phyloP scores from a whole-genome alignment of 1,139 yeast species.

The Candida sanyaensis region DNA sequence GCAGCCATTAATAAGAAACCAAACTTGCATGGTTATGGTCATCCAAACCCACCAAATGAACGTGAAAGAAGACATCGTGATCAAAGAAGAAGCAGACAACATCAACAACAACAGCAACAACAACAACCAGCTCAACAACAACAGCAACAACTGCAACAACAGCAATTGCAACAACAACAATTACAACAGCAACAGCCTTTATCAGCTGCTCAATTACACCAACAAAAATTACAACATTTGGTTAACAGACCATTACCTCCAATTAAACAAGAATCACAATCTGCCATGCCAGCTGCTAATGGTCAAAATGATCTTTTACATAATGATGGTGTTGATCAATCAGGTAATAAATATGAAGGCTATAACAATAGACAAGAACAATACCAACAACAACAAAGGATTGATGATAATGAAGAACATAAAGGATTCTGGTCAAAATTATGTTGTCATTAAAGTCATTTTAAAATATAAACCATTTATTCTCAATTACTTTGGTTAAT shows the following conservation, averaged over 20 bases:
- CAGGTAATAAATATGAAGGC: conserved; percentile 15
- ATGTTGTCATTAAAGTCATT: conserved; percentile 38
- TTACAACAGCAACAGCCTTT: conserved; percentile 25
- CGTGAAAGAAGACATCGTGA: conserved; percentile 54
- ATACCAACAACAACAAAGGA: conserved; percentile 41
- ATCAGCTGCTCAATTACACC: conserved; percentile 48
- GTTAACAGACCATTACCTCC: conserved; percentile 55
- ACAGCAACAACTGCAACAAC: conserved; percentile 21
- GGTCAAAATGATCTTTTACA: conserved; percentile 14
- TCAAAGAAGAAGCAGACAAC: conserved; percentile 42
- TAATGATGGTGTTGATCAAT: conserved; percentile 11
- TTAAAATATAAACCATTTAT: not conserved
- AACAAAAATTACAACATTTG: conserved; percentile 52
- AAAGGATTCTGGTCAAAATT: conserved; percentile 49
- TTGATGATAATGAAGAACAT: conserved; percentile 34
- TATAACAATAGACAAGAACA: conserved; percentile 27
- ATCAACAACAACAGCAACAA: conserved; percentile 29
- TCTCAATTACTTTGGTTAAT: not conserved
- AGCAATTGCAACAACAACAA: conserved; percentile 10
- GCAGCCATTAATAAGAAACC: conserved; percentile 79
- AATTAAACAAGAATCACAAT: conserved; percentile 44
- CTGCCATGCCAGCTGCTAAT: conserved; percentile 7
- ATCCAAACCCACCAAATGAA: conserved; percentile 56
- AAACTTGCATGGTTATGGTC: conserved; percentile 88
- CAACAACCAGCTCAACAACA: conserved; percentile 22